A percentile compares a stretch with the other conserved stretches of the same genome.
These are phyloP conservation scores for Fusarium annulatum DNA, from an alignment of 2,329 filamentous ascomycete species.

Conservation along the genomic window DNA sequence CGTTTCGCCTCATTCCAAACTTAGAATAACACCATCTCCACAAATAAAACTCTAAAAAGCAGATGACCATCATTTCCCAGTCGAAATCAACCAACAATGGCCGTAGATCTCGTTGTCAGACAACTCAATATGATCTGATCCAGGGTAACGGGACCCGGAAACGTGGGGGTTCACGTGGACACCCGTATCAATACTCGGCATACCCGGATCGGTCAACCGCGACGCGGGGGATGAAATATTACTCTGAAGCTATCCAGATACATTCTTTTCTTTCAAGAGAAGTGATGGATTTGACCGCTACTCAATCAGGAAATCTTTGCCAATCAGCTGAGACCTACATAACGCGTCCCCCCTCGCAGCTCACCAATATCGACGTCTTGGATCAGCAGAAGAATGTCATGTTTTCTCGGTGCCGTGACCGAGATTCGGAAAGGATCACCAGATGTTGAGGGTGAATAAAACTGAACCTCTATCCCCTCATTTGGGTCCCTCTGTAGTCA, in stretches of 20 bases:
- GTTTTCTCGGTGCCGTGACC: background rate
- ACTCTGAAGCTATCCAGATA: fast-evolving
- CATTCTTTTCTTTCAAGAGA: background rate
- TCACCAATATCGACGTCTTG: background rate
- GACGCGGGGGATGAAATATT: constrained; percentile 14
- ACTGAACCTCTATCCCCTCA: background rate
- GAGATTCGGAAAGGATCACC: constrained; percentile 1
- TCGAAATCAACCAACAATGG: background rate
- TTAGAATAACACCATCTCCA: background rate
- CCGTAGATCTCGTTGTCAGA: background rate
- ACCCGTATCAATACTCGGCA: constrained; percentile 4
- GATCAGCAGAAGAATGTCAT: constrained; percentile 3
- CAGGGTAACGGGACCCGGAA: background rate
- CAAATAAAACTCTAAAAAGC: background rate
- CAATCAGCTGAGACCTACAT: constrained; percentile 2
- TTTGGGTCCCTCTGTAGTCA: fast-evolving
- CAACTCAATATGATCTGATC: constrained; percentile 18
- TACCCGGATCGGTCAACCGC: constrained; percentile 9
- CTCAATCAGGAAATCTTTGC: background rate
- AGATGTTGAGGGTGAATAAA: constrained; percentile 9
- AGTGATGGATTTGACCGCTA: background rate
- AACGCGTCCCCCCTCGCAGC: background rate
- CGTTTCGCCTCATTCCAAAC: background rate
- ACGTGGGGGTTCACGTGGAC: constrained; percentile 26
- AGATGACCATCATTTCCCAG: background rate